Evolutionary conservation across 192 early-diverging fungal species (phyloP).

Genomic region (Gryganskiella cystojenkinii): DNA sequence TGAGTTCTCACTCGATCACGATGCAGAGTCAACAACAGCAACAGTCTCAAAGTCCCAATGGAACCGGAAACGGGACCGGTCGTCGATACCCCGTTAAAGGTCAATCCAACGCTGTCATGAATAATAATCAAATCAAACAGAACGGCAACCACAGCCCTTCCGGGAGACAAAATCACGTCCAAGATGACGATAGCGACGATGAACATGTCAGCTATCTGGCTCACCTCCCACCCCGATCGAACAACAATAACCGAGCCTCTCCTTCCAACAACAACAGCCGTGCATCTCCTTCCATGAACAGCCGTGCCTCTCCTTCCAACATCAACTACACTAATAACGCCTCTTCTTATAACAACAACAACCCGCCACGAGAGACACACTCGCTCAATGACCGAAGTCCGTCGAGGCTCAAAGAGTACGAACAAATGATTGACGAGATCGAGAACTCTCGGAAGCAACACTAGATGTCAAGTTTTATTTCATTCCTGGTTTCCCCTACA

Average conservation of each 20-base stretch:
- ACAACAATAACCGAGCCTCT: not conserved
- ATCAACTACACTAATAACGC: no score
- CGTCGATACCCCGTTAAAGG: no score
- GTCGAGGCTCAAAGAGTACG: slow-evolving; percentile 45
- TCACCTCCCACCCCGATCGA: slow-evolving; percentile 15
- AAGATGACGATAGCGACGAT: slow-evolving; percentile 14
- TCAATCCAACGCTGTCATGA: no score
- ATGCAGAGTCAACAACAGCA: not conserved
- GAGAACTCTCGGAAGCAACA: slow-evolving; percentile 26
- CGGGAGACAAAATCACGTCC: slow-evolving; percentile 8
- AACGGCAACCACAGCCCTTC: slow-evolving; percentile 1
- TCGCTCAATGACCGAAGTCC: slow-evolving; percentile 38
- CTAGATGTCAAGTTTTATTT: no score
- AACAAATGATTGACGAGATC: slow-evolving; percentile 53
- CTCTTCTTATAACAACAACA: no score
- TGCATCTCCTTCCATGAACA: no score
- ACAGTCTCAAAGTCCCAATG: no score
- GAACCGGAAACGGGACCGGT: no score
- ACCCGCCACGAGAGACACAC: slow-evolving; percentile 40
- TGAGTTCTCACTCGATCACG: slow-evolving; percentile 12
- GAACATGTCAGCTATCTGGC: slow-evolving; percentile 19
- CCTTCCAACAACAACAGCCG: slow-evolving; percentile 9
- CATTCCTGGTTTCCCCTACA: no score
- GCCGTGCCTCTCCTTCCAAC: no score
- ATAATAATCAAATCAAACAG: slow-evolving; percentile 6